A percentile compares a stretch with the other conserved stretches of the same genome.
These are phyloP conservation scores for Apophysomyces elegans DNA, from an alignment of 371 early-diverging fungal species.

Conservation along the genomic window DNA sequence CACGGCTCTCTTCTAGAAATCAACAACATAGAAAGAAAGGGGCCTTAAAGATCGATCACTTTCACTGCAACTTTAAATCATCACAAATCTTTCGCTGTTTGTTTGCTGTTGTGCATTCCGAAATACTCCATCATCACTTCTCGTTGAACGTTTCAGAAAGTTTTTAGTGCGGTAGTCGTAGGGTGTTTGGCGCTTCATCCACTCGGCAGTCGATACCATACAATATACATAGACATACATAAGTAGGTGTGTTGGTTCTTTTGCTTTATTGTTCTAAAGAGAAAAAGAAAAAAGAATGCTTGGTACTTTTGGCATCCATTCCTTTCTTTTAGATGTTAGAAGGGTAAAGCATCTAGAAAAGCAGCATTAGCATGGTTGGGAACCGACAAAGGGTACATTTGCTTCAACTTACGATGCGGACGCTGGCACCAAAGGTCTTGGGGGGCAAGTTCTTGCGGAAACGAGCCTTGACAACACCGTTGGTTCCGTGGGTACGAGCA, in stretches of 20 bases:
- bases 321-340: constrained; percentile 77
- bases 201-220: no score
- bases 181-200: no score
- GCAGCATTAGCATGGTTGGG: constrained; percentile 6
- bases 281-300: background rate
- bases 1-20: no score
- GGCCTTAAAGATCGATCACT: no score
- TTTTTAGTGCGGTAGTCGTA: no score
- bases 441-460: constrained; percentile 97
- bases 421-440: constrained; percentile 88
- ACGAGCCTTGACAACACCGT: constrained; percentile 95
- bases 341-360: constrained; percentile 87
- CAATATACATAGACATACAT: background rate
- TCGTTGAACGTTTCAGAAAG: no score
- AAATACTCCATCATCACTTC: no score
- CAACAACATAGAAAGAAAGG: no score
- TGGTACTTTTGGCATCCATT: background rate
- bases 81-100: no score
- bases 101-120: no score
- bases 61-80: no score
- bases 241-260: background rate
- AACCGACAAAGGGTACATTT: background rate
- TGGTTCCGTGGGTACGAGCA: constrained; percentile 94
- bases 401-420: constrained; percentile 80
- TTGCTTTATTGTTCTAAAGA: constrained; percentile 4